A percentile compares a stretch with the other conserved stretches of the same genome.
These are phyloP conservation scores for Collybia sordida DNA, from an alignment of 768 basidiomycete genomes.

Conservation along the genomic window DNA sequence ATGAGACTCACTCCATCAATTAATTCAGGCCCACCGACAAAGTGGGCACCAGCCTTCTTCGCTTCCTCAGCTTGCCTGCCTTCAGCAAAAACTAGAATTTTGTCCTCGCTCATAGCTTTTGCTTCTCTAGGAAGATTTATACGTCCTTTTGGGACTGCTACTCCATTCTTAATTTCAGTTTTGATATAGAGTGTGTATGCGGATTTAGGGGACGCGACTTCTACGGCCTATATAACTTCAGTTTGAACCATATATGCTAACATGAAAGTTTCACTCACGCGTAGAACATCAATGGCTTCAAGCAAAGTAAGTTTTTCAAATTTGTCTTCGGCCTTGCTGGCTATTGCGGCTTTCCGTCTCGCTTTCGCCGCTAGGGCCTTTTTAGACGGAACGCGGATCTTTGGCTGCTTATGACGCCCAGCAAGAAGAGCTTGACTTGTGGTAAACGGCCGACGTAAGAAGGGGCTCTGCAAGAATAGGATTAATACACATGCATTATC, in stretches of 20 bases:
- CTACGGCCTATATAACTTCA: constrained; percentile 61
- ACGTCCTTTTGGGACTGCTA: constrained; percentile 87
- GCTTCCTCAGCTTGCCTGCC: constrained; percentile 82
- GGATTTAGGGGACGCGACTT: constrained; percentile 72
- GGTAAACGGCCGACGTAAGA: constrained; percentile 47
- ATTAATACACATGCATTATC: neutral
- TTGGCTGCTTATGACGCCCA: constrained; percentile 47
- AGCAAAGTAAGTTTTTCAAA: constrained; percentile 64
- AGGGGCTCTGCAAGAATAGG: constrained; percentile 7
- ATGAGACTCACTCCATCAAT: constrained; percentile 74
- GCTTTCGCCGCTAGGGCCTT: constrained; percentile 67
- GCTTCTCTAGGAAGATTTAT: constrained; percentile 82
- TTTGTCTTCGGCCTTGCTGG: constrained; percentile 55
- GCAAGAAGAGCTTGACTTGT: constrained; percentile 46
- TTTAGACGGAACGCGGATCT: constrained; percentile 64
- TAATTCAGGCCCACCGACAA: constrained; percentile 89
- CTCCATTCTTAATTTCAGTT: constrained; percentile 75
- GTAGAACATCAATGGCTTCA: constrained; percentile 69
- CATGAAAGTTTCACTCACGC: constrained; percentile 42
- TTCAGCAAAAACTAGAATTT: constrained; percentile 92
- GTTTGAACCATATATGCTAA: neutral
- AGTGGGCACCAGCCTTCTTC: constrained; percentile 81
- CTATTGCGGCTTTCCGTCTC: constrained; percentile 55
- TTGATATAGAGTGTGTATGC: constrained; percentile 82
- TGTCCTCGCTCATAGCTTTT: constrained; percentile 67